Evolutionary conservation across 768 basidiomycete genomes (phyloP).

Genomic region (Dendrothele bispora): DNA sequence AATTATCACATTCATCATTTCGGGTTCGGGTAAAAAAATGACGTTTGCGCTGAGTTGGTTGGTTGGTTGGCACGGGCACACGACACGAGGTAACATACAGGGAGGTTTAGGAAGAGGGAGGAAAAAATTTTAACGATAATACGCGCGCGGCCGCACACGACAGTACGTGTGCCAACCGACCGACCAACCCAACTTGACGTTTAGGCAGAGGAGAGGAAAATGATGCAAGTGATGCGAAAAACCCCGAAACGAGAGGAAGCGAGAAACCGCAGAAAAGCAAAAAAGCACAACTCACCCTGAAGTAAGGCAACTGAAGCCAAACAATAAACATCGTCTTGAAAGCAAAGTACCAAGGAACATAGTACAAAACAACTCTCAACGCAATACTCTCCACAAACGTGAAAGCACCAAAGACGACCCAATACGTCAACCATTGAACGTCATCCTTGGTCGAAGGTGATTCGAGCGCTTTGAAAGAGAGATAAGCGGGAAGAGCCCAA

Average conservation of each 20-base stretch:
- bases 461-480: conserved; percentile 95
- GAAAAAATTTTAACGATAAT: too few species aligned
- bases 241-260: not conserved
- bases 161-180: not conserved
- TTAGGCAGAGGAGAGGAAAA: not conserved
- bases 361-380: conserved; percentile 83
- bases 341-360: conserved; percentile 91
- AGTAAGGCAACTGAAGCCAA: conserved; percentile 87
- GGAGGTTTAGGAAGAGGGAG: too few species aligned
- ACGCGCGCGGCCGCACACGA: not conserved
- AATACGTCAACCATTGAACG: conserved; percentile 97
- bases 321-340: conserved; percentile 90
- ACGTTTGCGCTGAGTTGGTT: conserved; percentile 17
- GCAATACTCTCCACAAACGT: conserved; percentile 90
- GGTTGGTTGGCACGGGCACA: conserved; percentile 19
- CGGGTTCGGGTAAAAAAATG: not conserved
- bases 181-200: too few species aligned
- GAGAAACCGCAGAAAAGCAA: too few species aligned
- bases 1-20: not conserved
- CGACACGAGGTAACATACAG: conserved; percentile 9
- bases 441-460: conserved; percentile 80
- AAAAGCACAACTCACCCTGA: conserved; percentile 62
- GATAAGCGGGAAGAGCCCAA: conserved; percentile 91
- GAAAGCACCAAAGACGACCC: conserved; percentile 93
- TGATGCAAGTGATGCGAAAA: not conserved